Percentiles rank a stretch among this genome's conserved stretches.
These are phyloP conservation scores for Colletotrichum higginsianum DNA, from an alignment of 2,329 filamentous ascomycete species.

Conservation along the genomic window DNA sequence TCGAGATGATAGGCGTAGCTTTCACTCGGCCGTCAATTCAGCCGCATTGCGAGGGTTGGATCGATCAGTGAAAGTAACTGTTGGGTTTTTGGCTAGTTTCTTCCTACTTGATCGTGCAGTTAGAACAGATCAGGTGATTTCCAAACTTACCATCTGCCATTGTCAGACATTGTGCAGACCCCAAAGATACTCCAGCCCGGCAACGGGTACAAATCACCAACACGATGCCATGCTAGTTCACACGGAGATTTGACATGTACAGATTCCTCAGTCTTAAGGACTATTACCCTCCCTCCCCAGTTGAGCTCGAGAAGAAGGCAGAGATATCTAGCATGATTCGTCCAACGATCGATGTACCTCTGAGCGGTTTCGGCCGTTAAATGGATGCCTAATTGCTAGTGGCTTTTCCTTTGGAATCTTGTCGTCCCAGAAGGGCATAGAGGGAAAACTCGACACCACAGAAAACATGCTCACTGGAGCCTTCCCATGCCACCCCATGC, in stretches of 20 bases:
- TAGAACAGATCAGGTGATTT: too few species aligned
- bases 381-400: neutral
- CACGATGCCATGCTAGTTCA: too few species aligned
- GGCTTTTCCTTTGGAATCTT: neutral
- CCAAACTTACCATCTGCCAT: too few species aligned
- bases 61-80: constrained; percentile 55
- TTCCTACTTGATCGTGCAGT: too few species aligned
- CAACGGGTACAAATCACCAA: too few species aligned
- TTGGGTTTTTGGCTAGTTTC: constrained; percentile 60
- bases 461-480: neutral
- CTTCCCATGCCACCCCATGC: neutral
- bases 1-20: too few species aligned
- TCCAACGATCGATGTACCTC: neutral
- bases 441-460: neutral
- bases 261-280: too few species aligned
- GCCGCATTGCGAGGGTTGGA: constrained; percentile 62
- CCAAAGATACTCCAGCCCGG: too few species aligned
- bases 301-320: neutral
- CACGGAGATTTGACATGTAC: too few species aligned
- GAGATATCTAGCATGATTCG: neutral
- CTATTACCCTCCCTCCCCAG: too few species aligned
- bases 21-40: constrained; percentile 14
- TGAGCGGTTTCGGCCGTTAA: neutral
- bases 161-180: too few species aligned
- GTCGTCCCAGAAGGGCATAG: constrained; percentile 5